These are phyloP conservation scores for Dryas alaskensis DNA, from an alignment of 306 rosid species.

Conservation along the genomic window DNA sequence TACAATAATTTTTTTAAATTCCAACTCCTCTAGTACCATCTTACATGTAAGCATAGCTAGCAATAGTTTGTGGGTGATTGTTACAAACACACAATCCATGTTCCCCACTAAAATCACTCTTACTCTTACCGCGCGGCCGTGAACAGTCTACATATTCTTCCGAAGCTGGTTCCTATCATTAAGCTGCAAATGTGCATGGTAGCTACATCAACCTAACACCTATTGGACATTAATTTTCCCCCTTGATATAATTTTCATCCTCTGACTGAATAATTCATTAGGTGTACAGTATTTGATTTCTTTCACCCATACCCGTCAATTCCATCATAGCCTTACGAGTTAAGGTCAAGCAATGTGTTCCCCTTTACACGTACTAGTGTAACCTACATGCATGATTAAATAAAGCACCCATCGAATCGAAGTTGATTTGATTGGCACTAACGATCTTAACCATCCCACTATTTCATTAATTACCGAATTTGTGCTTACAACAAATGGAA, in stretches of 20 bases:
- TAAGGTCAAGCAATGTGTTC: neutral
- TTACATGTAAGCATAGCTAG: neutral
- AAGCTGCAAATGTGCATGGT: neutral
- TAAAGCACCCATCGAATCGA: neutral
- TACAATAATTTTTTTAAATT: too few relatives aligned
- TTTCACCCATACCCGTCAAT: too few relatives aligned
- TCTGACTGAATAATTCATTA: too few relatives aligned
- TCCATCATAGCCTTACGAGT: neutral
- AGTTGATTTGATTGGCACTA: neutral
- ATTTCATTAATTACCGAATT: neutral
- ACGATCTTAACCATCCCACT: neutral
- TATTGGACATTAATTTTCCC: too few relatives aligned
- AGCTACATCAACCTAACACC: neutral
- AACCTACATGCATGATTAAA: too few relatives aligned
- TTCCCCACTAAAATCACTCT: neutral
- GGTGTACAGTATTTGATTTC: too few relatives aligned
- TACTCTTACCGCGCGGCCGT: neutral
- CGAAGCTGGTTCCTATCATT: neutral
- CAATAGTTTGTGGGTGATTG: neutral
- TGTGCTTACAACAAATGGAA: constrained; percentile 1
- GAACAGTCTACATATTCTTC: neutral
- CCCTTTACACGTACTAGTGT: neutral
- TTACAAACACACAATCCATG: constrained; percentile 1
- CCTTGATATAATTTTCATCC: too few relatives aligned
- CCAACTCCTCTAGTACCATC: neutral